Percentiles rank a stretch among this genome's conserved stretches.
These are phyloP conservation scores for Euphorbia pulcherrima DNA, from an alignment of 345 rosid species.

Conservation along the genomic window DNA sequence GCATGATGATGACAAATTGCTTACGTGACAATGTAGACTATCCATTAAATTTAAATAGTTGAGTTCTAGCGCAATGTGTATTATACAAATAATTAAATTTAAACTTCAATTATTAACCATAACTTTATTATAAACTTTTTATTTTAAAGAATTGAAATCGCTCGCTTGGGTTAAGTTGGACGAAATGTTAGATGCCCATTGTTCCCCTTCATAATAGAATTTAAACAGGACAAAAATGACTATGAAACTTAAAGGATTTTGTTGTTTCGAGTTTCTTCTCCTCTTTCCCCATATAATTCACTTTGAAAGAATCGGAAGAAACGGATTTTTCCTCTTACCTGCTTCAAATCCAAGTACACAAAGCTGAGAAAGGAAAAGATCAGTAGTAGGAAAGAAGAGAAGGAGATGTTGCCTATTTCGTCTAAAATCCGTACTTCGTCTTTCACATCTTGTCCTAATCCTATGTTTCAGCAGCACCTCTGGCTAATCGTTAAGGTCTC, in stretches of 20 bases:
- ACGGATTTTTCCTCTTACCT: conserved; percentile 16
- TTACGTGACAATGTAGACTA: too few species aligned
- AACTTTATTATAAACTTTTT: too few species aligned
- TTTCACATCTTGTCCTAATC: conserved; percentile 61
- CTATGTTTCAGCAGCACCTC: conserved; percentile 75
- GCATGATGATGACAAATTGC: too few species aligned
- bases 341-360: conserved; percentile 7
- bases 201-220: not conserved
- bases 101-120: too few species aligned
- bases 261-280: conserved; percentile 25
- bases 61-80: too few species aligned
- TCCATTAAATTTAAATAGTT: too few species aligned
- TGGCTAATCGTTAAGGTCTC: conserved; percentile 94
- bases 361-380: conserved; percentile 9
- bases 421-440: conserved; percentile 75
- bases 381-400: not conserved
- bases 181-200: too few species aligned
- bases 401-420: conserved; percentile 72
- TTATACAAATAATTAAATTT: too few species aligned
- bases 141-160: too few species aligned
- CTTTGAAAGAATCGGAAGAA: conserved; percentile 1
- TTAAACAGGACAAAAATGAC: not conserved
- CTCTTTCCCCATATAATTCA: conserved; percentile 2
- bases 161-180: too few species aligned
- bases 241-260: conserved; percentile 5